Conservation (phyloP, 208 protist genomes). For the Porcisia hertigi region DNA sequence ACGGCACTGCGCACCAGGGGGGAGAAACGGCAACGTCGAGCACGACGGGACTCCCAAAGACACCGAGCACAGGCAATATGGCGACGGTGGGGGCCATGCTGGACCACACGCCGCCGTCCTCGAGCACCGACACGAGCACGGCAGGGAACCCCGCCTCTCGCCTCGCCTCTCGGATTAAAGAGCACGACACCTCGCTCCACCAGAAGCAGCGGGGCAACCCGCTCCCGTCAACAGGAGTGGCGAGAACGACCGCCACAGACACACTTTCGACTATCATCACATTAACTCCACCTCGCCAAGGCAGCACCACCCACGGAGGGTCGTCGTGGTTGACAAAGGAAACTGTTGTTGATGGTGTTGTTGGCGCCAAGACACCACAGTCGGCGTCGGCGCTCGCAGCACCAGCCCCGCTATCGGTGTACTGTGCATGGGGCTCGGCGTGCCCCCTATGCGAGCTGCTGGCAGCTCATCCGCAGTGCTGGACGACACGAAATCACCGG, state of each 20-base stretch:
- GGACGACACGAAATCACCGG: slow-evolving; percentile 34
- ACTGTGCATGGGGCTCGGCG: slow-evolving; percentile 79
- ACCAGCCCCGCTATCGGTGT: slow-evolving; percentile 35
- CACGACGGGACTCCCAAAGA: slow-evolving; percentile 6
- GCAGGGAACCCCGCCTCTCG: background rate
- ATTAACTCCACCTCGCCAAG: background rate
- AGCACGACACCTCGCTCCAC: background rate
- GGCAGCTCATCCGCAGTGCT: slow-evolving; percentile 45
- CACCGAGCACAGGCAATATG: slow-evolving; percentile 15
- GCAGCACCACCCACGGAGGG: background rate
- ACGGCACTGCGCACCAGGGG: background rate
- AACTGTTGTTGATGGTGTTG: background rate
- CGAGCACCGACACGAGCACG: slow-evolving; percentile 13
- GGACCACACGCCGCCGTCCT: slow-evolving; percentile 16
- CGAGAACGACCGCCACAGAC: background rate
- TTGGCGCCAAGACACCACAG: background rate
- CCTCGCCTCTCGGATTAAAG: background rate
- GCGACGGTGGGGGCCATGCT: background rate
- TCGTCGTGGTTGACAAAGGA: slow-evolving; percentile 3
- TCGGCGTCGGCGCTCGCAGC: background rate
- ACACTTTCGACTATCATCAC: background rate
- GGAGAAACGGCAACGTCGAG: slow-evolving; percentile 8
- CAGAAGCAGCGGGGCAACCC: background rate
- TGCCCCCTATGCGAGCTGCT: slow-evolving; percentile 77
- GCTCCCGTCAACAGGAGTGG: background rate